Base-by-base conservation (phyloP, 2,329 filamentous ascomycete species). In the Penicillium sclerotiorum region DNA sequence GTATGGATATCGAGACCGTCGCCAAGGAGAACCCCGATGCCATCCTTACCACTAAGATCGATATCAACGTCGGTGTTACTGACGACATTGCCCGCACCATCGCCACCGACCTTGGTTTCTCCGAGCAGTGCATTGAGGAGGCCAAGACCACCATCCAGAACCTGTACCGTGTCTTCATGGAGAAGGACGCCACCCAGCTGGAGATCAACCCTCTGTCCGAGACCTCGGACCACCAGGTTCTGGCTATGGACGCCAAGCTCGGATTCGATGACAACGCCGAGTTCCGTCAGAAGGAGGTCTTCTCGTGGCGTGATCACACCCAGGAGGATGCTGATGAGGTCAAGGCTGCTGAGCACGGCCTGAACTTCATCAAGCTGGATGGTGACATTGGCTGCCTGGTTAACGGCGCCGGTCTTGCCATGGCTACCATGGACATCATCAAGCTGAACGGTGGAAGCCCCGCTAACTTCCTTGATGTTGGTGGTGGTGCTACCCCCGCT, bases 361-460 rank as follows among this genome's bases (percentile, higher is more conserved):
- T 99, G 63, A 99, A 99, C 86, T 99, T 99, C 81, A 99, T 99
- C 84, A 99, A 99, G 85, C 88, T 99, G 55, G 94, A 97, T 71
- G 94, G 94, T 73, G 94, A 99, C 73, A 99, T 99, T 73, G 94
- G 94, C 77, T 99, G 94, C 81, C 83, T 97, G 53, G 94, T 99
- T 80, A 99, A 99, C 80, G 94, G 94, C 73, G 94, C 94, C 67
- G 94, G 94, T 80, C 88, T 99, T 62, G 94, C 94, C 77, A 99
- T 99, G 94, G 94, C 94, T 58, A 99, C 94, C 73, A 99, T 99
- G 94, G 94, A 99, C 77, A 97, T 99, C 76, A 99, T 99, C 84
- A 97, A 99, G 86, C 85, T 99, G 58, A 99, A 97, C 79, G 94
- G 94, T 64, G 94, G 94, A 58, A 81, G 85, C 70, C 94, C 94